phyloP scores from a whole-genome alignment of 2,329 filamentous ascomycete species.

The Aspergillus sp. region DNA sequence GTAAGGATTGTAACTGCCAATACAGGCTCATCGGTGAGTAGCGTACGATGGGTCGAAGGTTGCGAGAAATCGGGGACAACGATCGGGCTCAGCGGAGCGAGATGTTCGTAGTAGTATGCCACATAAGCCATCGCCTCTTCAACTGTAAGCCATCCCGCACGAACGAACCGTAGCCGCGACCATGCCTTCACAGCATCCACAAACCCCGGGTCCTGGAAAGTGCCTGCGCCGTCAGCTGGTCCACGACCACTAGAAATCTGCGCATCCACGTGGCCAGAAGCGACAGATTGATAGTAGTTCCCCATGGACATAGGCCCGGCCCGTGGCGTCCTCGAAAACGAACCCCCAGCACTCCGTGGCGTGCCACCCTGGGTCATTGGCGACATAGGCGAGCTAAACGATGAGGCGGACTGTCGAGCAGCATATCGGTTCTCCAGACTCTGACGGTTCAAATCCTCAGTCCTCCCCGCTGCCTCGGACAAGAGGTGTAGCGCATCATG shows the following conservation, averaged over 20 bases:
- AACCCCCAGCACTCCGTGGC: conserved; percentile 28
- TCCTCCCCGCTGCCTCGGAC: conserved; percentile 67
- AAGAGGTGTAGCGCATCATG: conserved; percentile 89
- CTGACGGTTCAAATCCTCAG: conserved; percentile 44
- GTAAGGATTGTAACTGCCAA: conserved; percentile 86
- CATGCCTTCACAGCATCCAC: conserved; percentile 75
- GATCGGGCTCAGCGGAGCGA: conserved; percentile 88
- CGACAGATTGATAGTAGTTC: conserved; percentile 44
- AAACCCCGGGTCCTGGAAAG: conserved; percentile 31
- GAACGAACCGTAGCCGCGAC: conserved; percentile 88
- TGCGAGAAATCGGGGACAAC: conserved; percentile 84
- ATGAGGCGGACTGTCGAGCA: conserved; percentile 32
- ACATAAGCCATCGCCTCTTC: conserved; percentile 91
- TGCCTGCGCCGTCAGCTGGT: conserved; percentile 20
- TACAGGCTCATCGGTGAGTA: conserved; percentile 87
- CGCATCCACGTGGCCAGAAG: conserved; percentile 18
- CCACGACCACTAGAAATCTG: conserved; percentile 22
- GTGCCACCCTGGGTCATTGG: conserved; percentile 29
- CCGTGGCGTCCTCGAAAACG: conserved; percentile 30
- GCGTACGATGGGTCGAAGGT: conserved; percentile 68
- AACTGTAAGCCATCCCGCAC: conserved; percentile 91
- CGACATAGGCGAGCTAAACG: conserved; percentile 33
- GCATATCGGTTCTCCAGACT: conserved; percentile 42
- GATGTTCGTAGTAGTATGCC: conserved; percentile 87
- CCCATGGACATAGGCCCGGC: conserved; percentile 42